These are phyloP conservation scores for Talaromyces sp. DNA, from an alignment of 2,329 filamentous ascomycete genomes.

Conservation along the genomic window DNA sequence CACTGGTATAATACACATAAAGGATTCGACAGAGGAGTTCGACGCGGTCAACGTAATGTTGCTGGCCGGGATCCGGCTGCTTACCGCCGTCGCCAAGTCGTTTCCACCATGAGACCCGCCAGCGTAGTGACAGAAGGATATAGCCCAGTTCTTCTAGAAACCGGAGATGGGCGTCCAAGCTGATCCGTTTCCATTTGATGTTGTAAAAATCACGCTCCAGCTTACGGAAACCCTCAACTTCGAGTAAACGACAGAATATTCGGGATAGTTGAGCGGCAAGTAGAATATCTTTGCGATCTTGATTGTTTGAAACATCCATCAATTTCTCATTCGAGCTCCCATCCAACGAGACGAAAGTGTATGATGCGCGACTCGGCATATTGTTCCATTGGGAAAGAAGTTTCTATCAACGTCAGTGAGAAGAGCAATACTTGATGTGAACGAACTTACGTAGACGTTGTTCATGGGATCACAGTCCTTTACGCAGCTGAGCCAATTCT, in stretches of 20 bases:
- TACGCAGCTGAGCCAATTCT: conserved; percentile 40
- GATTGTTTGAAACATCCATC: conserved; percentile 36
- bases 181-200: conserved; percentile 42
- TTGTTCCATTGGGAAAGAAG: conserved; percentile 42
- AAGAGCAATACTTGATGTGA: no score
- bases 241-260: conserved; percentile 44
- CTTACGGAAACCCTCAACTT: conserved; percentile 42
- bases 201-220: conserved; percentile 44
- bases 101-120: conserved; percentile 44
- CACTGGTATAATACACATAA: conserved; percentile 44
- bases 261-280: conserved; percentile 43
- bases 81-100: conserved; percentile 36
- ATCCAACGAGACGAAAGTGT: conserved; percentile 35
- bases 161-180: conserved; percentile 38
- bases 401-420: conserved; percentile 23
- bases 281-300: conserved; percentile 36
- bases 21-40: conserved; percentile 40
- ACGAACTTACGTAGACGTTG: conserved; percentile 35
- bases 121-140: conserved; percentile 41
- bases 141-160: conserved; percentile 38
- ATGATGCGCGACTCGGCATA: conserved; percentile 44
- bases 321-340: conserved; percentile 27
- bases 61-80: conserved; percentile 32
- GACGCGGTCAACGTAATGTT: conserved; percentile 38
- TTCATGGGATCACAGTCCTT: conserved; percentile 38